Evolutionary conservation across 306 rosid species (phyloP), one percentile per base, ranked within the genome.

Genomic region (Castanea crenata): DNA sequence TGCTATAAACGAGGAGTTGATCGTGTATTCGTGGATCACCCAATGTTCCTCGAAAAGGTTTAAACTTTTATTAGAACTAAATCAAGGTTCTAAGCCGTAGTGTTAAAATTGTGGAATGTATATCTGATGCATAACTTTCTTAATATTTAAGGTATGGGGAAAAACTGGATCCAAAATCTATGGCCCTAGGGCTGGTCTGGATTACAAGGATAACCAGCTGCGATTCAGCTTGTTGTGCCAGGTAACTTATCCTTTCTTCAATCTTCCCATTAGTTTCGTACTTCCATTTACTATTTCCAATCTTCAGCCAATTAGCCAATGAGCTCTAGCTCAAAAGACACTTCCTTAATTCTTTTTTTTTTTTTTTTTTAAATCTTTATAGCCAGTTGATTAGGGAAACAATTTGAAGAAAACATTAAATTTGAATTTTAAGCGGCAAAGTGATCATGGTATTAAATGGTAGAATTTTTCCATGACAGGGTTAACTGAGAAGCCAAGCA

Each of bases 1-100:
- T 86, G 91, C 89, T 88, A 81, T 85, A 92, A 89, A 75, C 78
- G 95, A 84, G 97, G 97, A 75, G 97, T 92, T 67, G 97, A 92
- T 83, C 95, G 95, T 55, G 89, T 92, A 23, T 92, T 92, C 64
- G 90, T 92, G 76, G 95, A 92, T 75, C 95, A 89, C 75, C 93
- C 97, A 3, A 18, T 73, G 74, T 90, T 92, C 81, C 92, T 90
- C 23, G 92, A 77, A 68, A 90, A 83, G 95, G 97, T 92, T 81
- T 51, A 87, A 25, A 8, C 35, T 76, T 67, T 71, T 75, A 68
- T 62, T 9, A 35, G 52, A 25, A 19, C 25, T 49, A 35, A 64
- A 68, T 68, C 52, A 19, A 35, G 72, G 27, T 14, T 34, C 11
- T 19, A 1, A 19, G 25, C 72, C 51, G 1, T 3, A 6, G 9